Base-by-base conservation (phyloP, 2,329 filamentous ascomycete genomes). In the Torrubiella hemipterigena region DNA sequence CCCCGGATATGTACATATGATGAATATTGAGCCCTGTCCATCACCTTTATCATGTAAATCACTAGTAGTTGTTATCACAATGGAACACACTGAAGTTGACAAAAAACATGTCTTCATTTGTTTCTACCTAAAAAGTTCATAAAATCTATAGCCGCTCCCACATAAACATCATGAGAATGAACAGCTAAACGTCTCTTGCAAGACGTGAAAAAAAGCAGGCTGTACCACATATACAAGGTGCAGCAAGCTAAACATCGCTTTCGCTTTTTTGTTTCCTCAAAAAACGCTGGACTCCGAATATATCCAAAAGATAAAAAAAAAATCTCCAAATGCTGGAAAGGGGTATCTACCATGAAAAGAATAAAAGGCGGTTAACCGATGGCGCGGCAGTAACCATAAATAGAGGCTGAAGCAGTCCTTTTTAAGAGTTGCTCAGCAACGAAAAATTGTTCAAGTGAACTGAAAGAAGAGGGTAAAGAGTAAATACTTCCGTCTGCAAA, bases 1-100 rank as follows among this genome's bases (percentile, higher is more conserved):
- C 40, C 38, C 44, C 30, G 46, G 44, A 33, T 35, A 32, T 28
- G 35, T 11, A 24, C 22, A 21, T 30, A 40, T 46, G 40, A 46
- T 36, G 21, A 40, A 22, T 20, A 26, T 9, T n/a, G n/a, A n/a
- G n/a, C n/a, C n/a, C n/a, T n/a, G n/a, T n/a, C n/a, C n/a, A n/a
- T n/a, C n/a, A n/a, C n/a, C n/a, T n/a, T n/a, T n/a, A n/a, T n/a
- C n/a, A n/a, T n/a, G 19, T n/a, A 30, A 7, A 30, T 31, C 22
- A 27, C 24, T 29, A 23, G 19, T 27, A 18, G 33, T 33, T 33
- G 38, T 28, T 18, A 35, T 31, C 19, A 19, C 34, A 30, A 14
- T 24, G 7, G 22, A 14, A 24, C 12, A 24, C 11, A 11, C 6
- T 12, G 5, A 29, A 14, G 13, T 17, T 6, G n/a, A 29, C 27